These are phyloP conservation scores for Huntiella omanensis DNA, from an alignment of 2,329 filamentous ascomycete genomes.

Conservation along the genomic window DNA sequence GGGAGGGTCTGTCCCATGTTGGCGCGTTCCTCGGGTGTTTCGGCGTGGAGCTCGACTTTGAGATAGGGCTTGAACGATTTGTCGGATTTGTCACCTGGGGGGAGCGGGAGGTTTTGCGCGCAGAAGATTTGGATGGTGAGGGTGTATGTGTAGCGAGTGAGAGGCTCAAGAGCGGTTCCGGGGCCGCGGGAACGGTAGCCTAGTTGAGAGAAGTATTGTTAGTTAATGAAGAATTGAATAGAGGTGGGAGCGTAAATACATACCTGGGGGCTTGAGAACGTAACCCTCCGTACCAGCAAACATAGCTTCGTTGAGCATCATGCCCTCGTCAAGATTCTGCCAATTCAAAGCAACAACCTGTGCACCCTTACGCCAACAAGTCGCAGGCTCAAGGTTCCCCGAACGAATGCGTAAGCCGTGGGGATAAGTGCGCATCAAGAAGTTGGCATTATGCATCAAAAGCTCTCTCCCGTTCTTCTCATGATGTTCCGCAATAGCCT, in stretches of 20 bases:
- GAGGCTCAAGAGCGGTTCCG: constrained; percentile 1
- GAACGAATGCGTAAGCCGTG: constrained; percentile 65
- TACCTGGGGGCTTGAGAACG: constrained; percentile 62
- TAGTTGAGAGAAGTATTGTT: constrained; percentile 7
- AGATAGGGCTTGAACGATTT: constrained; percentile 59
- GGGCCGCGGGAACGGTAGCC: constrained; percentile 18
- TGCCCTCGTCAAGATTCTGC: constrained; percentile 77
- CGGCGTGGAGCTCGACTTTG: constrained; percentile 68
- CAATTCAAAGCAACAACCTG: constrained; percentile 89
- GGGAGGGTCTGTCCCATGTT: constrained; percentile 22
- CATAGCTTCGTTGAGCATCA: constrained; percentile 94
- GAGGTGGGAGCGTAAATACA: constrained; percentile 2
- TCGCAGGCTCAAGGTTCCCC: constrained; percentile 68
- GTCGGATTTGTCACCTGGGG: constrained; percentile 27
- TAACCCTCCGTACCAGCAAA: constrained; percentile 71
- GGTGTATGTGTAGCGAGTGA: constrained; percentile 40
- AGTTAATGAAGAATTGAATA: not conserved
- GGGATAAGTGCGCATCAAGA: constrained; percentile 76
- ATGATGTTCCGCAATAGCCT: constrained; percentile 42
- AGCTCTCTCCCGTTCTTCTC: constrained; percentile 32
- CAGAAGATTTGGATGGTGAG: constrained; percentile 58
- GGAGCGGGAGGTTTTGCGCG: constrained; percentile 57
- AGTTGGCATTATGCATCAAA: constrained; percentile 66
- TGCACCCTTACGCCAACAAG: constrained; percentile 75
- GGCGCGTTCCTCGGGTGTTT: constrained; percentile 34